Evolutionary conservation across 768 basidiomycete species (phyloP).

Genomic region (Mycena vitilis): DNA sequence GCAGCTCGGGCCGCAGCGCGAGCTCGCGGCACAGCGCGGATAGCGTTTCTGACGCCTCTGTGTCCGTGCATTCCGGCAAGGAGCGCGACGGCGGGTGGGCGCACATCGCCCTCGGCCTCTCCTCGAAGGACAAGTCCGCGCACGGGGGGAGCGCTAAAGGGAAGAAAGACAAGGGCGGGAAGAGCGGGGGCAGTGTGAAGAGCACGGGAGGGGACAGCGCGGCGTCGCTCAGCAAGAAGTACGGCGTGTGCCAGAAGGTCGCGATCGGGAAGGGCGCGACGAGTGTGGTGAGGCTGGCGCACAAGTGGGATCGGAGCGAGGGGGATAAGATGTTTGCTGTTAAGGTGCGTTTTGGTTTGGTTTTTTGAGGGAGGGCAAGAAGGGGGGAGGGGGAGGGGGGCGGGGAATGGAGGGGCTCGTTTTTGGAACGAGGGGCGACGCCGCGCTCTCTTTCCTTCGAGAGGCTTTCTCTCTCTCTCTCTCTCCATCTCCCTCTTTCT

Average conservation of each 20-base stretch:
- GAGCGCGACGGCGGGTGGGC: too few species aligned
- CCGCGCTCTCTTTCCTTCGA: neutral
- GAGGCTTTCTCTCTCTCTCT: neutral
- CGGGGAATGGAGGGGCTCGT: too few species aligned
- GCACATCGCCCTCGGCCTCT: too few species aligned
- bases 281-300: conserved; percentile 93
- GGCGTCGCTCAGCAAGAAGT: conserved; percentile 77
- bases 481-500: conserved; percentile 9
- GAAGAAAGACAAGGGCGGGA: conserved; percentile 37
- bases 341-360: conserved; percentile 70
- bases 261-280: conserved; percentile 99
- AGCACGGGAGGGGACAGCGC: conserved; percentile 57
- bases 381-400: too few species aligned
- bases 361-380: too few species aligned
- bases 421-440: too few species aligned
- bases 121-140: too few species aligned
- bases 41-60: conserved; percentile 36
- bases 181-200: conserved; percentile 40
- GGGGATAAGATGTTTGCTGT: conserved; percentile 95
- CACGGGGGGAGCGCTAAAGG: neutral
- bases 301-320: conserved; percentile 97
- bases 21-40: conserved; percentile 53
- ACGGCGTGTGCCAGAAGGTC: conserved; percentile 92
- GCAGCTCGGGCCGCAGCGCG: conserved; percentile 69
- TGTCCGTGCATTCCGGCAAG: too few species aligned